Conservation (phyloP, 768 basidiomycete genomes). For the Lactarius sanguifluus region DNA sequence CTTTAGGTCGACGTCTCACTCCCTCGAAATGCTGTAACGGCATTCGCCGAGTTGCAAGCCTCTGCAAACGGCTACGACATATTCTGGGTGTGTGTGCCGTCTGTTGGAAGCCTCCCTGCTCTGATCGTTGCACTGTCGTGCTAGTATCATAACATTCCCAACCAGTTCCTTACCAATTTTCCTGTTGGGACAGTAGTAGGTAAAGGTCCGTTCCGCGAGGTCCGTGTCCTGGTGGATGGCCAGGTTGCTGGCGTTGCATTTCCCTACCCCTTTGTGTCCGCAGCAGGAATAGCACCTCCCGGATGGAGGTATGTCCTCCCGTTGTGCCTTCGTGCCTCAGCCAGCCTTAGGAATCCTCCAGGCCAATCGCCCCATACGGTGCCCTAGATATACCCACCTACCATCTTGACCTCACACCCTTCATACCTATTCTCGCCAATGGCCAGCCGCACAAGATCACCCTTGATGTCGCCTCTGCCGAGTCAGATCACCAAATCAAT, state of each 20-base stretch:
- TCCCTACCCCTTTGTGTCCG: constrained; percentile 43
- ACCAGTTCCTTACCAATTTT: constrained; percentile 55
- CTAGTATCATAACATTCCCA: constrained; percentile 68
- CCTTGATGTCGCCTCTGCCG: no score
- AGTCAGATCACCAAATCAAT: no score
- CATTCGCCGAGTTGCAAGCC: constrained; percentile 71
- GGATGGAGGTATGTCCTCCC: constrained; percentile 57
- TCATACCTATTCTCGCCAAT: no score
- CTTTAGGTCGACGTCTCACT: constrained; percentile 63
- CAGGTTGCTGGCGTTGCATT: constrained; percentile 55
- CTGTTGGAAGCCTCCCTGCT: background rate
- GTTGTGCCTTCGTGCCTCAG: background rate
- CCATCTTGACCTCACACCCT: no score
- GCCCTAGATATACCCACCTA: no score
- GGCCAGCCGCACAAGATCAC: no score
- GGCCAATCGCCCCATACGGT: no score
- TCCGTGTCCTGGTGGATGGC: constrained; percentile 57
- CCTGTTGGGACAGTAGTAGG: constrained; percentile 48
- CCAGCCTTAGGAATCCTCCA: background rate
- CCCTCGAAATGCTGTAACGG: constrained; percentile 64
- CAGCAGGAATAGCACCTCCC: constrained; percentile 50
- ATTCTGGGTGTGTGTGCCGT: constrained; percentile 60
- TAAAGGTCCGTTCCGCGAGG: constrained; percentile 59
- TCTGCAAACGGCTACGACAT: constrained; percentile 66
- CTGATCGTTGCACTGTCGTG: background rate